Conservation (phyloP, 2,329 filamentous ascomycete species). For the Zarea fungicola region DNA sequence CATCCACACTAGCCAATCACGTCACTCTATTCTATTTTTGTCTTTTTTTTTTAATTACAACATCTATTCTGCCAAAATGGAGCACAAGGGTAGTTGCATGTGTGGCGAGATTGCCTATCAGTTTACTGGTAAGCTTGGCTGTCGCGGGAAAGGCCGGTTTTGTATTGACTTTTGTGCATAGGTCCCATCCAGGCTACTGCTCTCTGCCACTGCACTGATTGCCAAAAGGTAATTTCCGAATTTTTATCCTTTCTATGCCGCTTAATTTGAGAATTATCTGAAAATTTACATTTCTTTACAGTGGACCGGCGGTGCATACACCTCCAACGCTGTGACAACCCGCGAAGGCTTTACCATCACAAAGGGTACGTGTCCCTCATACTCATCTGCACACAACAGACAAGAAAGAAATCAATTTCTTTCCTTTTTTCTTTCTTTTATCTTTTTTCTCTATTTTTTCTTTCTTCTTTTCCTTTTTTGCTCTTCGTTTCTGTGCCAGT, state of each 20-base stretch:
- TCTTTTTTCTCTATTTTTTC: too few relatives aligned
- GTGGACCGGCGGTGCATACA: slow-evolving; percentile 50
- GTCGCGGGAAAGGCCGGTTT: not conserved
- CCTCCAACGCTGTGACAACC: slow-evolving; percentile 48
- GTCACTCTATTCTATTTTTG: not conserved
- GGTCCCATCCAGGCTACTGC: slow-evolving; percentile 34
- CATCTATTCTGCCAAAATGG: slow-evolving; percentile 3
- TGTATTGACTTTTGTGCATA: slow-evolving; percentile 26
- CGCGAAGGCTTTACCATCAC: slow-evolving; percentile 42
- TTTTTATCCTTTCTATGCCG: not conserved
- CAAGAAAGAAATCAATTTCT: not conserved
- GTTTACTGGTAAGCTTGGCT: slow-evolving; percentile 25
- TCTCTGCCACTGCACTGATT: slow-evolving; percentile 49
- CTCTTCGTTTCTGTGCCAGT: too few relatives aligned
- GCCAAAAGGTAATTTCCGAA: slow-evolving; percentile 51
- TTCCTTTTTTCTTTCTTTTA: too few relatives aligned
- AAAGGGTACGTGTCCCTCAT: slow-evolving; percentile 31
- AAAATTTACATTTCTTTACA: slow-evolving; percentile 15
- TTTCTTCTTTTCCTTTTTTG: too few relatives aligned
- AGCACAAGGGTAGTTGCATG: slow-evolving; percentile 30
- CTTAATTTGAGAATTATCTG: not conserved
- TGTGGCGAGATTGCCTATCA: slow-evolving; percentile 31
- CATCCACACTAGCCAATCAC: slow-evolving; percentile 1
- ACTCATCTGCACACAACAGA: not conserved
- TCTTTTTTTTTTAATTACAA: not conserved